Evolutionary conservation across 73 alveolate species (phyloP).

Genomic region (Loxodes magnus): DNA sequence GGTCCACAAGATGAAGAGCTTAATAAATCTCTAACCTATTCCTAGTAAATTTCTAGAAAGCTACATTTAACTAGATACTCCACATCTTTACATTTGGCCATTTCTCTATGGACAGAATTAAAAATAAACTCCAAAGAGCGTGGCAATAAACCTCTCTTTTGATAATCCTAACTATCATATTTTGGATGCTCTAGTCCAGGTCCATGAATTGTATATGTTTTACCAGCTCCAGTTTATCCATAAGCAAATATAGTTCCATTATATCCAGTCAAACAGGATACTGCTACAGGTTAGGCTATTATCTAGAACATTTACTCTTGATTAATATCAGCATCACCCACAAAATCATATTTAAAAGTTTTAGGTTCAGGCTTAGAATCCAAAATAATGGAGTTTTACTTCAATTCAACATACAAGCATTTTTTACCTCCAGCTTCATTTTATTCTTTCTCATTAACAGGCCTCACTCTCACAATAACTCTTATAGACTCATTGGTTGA

Average conservation of each 20-base stretch:
- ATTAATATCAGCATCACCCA: slow-evolving; percentile 67
- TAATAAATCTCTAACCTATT: slow-evolving; percentile 76
- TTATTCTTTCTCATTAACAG: slow-evolving; percentile 82
- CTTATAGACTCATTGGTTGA: too few relatives aligned
- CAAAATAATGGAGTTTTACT: background rate
- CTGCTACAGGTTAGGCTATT: slow-evolving; percentile 78
- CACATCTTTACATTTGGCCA: slow-evolving; percentile 27
- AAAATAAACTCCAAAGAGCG: slow-evolving; percentile 59
- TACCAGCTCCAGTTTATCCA: slow-evolving; percentile 97
- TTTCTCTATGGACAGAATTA: slow-evolving; percentile 15
- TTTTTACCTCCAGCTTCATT: background rate
- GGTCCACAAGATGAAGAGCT: slow-evolving; percentile 28
- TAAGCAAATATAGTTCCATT: slow-evolving; percentile 95
- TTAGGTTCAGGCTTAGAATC: slow-evolving; percentile 22
- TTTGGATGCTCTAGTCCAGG: slow-evolving; percentile 10
- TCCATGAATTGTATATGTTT: slow-evolving; percentile 91
- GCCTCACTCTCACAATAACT: slow-evolving; percentile 97
- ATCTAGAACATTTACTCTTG: slow-evolving; percentile 79
- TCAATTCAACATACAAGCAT: slow-evolving; percentile 4
- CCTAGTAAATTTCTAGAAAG: slow-evolving; percentile 84
- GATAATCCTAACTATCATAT: slow-evolving; percentile 13
- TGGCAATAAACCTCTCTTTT: slow-evolving; percentile 49
- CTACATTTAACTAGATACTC: slow-evolving; percentile 55
- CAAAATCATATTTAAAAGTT: slow-evolving; percentile 64
- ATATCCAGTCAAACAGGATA: slow-evolving; percentile 76